Percentiles rank a stretch among this genome's conserved stretches.
phyloP scores from a whole-genome alignment of 176 grass and related monocot genomes.

The Avena sativa region DNA sequence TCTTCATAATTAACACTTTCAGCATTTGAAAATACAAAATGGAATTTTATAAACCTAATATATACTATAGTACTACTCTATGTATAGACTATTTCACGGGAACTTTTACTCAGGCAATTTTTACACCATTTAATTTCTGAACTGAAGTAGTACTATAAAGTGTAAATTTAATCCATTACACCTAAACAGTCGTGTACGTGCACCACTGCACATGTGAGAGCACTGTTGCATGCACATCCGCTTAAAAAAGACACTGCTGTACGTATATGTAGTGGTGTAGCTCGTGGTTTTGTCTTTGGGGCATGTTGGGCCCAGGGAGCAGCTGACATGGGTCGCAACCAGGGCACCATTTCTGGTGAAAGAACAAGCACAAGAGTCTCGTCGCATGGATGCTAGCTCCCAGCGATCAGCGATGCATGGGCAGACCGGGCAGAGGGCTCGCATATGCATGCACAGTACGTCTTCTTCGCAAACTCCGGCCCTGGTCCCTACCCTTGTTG shows the following conservation, averaged over 20 bases:
- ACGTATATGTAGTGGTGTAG: background rate
- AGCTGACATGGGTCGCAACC: slow-evolving; percentile 52
- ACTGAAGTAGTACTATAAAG: background rate
- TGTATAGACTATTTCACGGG: background rate
- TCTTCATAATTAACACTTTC: background rate
- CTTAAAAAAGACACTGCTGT: slow-evolving; percentile 6
- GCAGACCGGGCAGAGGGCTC: slow-evolving; percentile 19
- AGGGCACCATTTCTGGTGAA: slow-evolving; percentile 52
- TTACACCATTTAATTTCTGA: background rate
- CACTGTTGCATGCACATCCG: background rate
- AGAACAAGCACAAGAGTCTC: slow-evolving; percentile 53
- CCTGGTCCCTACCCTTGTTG: background rate
- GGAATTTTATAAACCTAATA: background rate
- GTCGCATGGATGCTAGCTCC: slow-evolving; percentile 38
- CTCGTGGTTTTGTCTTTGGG: slow-evolving; percentile 33
- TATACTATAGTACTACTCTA: too few species aligned
- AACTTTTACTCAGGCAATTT: background rate
- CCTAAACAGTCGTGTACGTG: too few species aligned
- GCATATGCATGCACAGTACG: slow-evolving; percentile 29
- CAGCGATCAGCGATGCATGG: background rate
- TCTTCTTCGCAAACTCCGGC: slow-evolving; percentile 14
- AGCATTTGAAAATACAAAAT: background rate
- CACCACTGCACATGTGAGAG: background rate
- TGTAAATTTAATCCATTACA: background rate
- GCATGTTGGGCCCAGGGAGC: slow-evolving; percentile 28